These are phyloP conservation scores for Diaporthe vexans DNA, from an alignment of 2,329 filamentous ascomycete species.

Conservation along the genomic window DNA sequence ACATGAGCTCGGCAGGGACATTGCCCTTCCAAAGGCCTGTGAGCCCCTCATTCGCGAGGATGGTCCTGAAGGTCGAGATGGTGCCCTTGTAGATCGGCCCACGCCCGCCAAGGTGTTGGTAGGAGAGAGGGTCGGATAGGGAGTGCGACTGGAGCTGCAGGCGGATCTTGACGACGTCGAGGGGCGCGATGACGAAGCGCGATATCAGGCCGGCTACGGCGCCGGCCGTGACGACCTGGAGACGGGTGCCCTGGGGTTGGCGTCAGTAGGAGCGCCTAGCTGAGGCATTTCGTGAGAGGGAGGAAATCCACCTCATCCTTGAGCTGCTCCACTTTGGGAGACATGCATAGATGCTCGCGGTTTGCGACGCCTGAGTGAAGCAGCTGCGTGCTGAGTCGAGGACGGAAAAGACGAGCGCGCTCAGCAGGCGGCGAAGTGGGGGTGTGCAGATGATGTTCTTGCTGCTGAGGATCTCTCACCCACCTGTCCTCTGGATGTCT, in stretches of 20 bases:
- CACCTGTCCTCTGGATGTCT: constrained; percentile 8
- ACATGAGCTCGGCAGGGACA: constrained; percentile 93
- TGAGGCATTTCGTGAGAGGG: background rate
- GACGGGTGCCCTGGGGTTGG: constrained; percentile 63
- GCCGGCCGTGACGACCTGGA: constrained; percentile 70
- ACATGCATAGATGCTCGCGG: constrained; percentile 55
- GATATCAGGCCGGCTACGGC: constrained; percentile 86
- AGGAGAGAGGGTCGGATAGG: constrained; percentile 78
- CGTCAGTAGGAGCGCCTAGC: constrained; percentile 11
- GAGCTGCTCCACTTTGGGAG: constrained; percentile 60
- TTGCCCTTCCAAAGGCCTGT: constrained; percentile 97
- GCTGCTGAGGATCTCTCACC: constrained; percentile 16
- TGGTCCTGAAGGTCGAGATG: constrained; percentile 80
- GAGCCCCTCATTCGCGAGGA: constrained; percentile 85
- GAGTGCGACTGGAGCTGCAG: constrained; percentile 94
- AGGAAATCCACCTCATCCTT: constrained; percentile 68
- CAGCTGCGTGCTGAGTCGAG: background rate
- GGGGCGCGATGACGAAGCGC: constrained; percentile 92
- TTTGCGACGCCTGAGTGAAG: background rate
- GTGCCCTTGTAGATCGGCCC: constrained; percentile 80
- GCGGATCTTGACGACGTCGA: constrained; percentile 98
- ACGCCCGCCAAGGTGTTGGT: constrained; percentile 59
- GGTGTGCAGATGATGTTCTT: background rate
- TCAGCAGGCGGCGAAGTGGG: background rate
- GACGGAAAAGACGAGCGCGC: background rate